These are phyloP conservation scores for Aureobasidium uvarum DNA, from an alignment of 2,329 filamentous ascomycete species.

Conservation along the genomic window DNA sequence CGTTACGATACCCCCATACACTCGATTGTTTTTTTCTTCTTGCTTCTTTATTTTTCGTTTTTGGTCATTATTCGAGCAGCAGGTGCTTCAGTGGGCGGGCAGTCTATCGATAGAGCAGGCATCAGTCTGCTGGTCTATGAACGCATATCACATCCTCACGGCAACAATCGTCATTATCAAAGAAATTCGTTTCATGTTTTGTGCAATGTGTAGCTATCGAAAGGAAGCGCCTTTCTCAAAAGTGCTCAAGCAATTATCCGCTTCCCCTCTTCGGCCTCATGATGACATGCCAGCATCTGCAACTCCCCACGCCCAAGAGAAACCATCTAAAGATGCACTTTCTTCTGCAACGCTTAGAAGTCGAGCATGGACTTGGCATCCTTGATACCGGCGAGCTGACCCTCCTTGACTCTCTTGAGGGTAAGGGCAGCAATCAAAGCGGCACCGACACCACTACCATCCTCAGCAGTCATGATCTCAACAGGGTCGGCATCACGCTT, in stretches of 20 bases:
- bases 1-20: slow-evolving; percentile 20
- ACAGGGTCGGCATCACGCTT: slow-evolving; percentile 70
- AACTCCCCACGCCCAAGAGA: not conserved
- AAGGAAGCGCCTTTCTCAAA: slow-evolving; percentile 1
- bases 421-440: slow-evolving; percentile 82
- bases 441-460: slow-evolving; percentile 95
- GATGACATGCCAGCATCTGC: not conserved
- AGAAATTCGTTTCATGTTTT: slow-evolving; percentile 17
- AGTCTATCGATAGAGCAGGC: not conserved
- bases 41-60: not conserved
- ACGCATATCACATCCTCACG: not conserved
- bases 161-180: not conserved
- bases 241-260: not conserved
- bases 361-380: slow-evolving; percentile 48
- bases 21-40: not conserved
- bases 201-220: not conserved
- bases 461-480: slow-evolving; percentile 84
- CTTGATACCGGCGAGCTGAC: slow-evolving; percentile 58
- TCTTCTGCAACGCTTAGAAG: not conserved
- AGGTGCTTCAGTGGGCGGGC: not conserved
- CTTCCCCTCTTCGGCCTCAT: not conserved
- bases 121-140: not conserved
- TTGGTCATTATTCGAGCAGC: not conserved
- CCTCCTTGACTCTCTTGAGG: slow-evolving; percentile 60
- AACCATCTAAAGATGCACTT: not conserved